Evolutionary conservation across 2,329 filamentous ascomycete genomes (phyloP).

Genomic region (Botrytis paeoniae): DNA sequence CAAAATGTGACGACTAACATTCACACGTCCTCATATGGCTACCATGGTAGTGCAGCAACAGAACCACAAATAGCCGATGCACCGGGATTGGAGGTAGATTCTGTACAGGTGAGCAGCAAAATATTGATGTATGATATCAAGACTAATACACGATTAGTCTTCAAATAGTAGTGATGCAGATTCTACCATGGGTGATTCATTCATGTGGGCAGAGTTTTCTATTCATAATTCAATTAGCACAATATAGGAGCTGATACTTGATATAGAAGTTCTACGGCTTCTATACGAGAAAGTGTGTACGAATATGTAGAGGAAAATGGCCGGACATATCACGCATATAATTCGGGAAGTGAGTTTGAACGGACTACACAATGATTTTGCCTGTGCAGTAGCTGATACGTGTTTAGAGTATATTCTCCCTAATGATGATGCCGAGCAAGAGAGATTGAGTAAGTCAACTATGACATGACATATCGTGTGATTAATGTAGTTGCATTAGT

Average conservation of each 20-base stretch:
- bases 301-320: conserved; percentile 40
- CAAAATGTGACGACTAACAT: not conserved
- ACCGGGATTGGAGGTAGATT: conserved; percentile 1
- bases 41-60: not conserved
- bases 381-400: not conserved
- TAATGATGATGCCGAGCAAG: conserved; percentile 24
- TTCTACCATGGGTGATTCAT: not conserved
- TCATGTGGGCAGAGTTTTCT: not conserved
- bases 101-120: not conserved
- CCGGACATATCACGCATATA: conserved; percentile 30
- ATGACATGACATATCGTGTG: not conserved
- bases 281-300: conserved; percentile 38
- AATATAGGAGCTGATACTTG: not conserved
- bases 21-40: not conserved
- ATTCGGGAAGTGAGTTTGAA: conserved; percentile 24
- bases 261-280: conserved; percentile 19
- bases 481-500: not conserved
- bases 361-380: not conserved
- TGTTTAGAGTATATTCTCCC: conserved; percentile 26
- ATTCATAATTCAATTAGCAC: not conserved
- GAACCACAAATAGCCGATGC: not conserved
- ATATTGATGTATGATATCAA: not conserved
- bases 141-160: not conserved
- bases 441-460: conserved; percentile 10
- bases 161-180: not conserved